These are phyloP conservation scores for Nothophytophthora sp. DNA, from an alignment of 352 stramenopile species.

Conservation along the genomic window DNA sequence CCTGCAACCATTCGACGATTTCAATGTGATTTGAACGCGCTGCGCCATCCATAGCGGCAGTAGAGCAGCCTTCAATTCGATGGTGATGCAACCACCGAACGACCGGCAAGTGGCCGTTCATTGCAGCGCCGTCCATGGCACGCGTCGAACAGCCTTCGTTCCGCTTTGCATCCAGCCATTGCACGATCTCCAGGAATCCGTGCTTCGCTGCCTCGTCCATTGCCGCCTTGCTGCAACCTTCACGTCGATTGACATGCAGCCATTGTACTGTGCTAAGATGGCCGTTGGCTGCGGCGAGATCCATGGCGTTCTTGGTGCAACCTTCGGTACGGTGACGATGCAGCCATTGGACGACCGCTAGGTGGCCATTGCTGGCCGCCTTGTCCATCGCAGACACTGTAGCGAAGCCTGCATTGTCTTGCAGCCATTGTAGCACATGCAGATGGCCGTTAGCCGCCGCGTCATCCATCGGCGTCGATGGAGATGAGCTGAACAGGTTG, in stretches of 20 bases:
- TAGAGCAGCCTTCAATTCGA: constrained; percentile 27
- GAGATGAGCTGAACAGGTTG: constrained; percentile 27
- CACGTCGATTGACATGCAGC: constrained; percentile 19
- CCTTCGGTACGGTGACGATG: constrained; percentile 27
- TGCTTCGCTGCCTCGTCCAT: constrained; percentile 35
- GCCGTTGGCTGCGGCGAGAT: constrained; percentile 25
- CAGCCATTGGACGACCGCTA: constrained; percentile 31
- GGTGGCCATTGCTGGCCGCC: constrained; percentile 28
- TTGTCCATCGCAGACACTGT: constrained; percentile 28
- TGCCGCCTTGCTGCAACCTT: constrained; percentile 31
- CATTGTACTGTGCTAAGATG: constrained; percentile 30
- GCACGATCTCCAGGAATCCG: constrained; percentile 24
- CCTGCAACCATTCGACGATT: constrained; percentile 34
- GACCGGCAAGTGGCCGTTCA: constrained; percentile 24
- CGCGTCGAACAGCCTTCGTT: constrained; percentile 25
- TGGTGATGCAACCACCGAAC: constrained; percentile 31
- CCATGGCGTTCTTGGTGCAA: constrained; percentile 31
- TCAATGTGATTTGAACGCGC: constrained; percentile 25
- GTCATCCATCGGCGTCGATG: constrained; percentile 27
- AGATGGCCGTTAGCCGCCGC: constrained; percentile 28
- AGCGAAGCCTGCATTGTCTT: constrained; percentile 14
- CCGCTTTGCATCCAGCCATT: constrained; percentile 22
- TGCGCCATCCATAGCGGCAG: constrained; percentile 31
- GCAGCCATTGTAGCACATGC: constrained; percentile 27
- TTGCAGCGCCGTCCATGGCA: constrained; percentile 34